Evolutionary conservation across 345 rosid species (phyloP).

Genomic region (Lepidium sativum): DNA sequence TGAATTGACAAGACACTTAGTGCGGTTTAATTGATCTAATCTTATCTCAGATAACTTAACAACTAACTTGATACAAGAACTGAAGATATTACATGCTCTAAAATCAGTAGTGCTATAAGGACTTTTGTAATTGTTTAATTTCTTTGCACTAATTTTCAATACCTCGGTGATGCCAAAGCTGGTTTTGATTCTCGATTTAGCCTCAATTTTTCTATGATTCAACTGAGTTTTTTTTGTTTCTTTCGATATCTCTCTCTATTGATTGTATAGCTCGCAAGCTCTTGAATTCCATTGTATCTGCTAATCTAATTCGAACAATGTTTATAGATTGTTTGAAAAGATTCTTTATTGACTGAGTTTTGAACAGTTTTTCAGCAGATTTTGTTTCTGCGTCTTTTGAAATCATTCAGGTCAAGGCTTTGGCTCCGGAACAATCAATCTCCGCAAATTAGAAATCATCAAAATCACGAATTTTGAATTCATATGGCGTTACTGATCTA

Average conservation of each 20-base stretch:
- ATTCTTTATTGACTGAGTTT: neutral
- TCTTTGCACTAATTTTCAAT: too few relatives aligned
- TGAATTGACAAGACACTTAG: conserved; percentile 1
- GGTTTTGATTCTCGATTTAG: neutral
- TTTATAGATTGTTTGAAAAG: neutral
- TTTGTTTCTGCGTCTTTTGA: neutral
- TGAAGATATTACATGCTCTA: too few relatives aligned
- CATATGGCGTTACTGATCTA: conserved; percentile 48
- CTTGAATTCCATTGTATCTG: too few relatives aligned
- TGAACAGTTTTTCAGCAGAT: neutral
- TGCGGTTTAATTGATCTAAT: neutral
- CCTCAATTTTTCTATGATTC: neutral
- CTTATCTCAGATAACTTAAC: too few relatives aligned
- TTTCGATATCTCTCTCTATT: neutral
- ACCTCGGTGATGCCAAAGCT: too few relatives aligned
- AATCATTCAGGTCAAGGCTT: conserved; percentile 50
- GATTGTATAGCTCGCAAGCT: too few relatives aligned
- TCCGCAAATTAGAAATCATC: conserved; percentile 56
- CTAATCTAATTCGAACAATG: neutral
- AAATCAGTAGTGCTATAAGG: too few relatives aligned
- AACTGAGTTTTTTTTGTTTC: neutral
- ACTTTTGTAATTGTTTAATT: too few relatives aligned
- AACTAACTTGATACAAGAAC: too few relatives aligned
- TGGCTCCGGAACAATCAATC: conserved; percentile 58
- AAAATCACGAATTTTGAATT: conserved; percentile 44